A percentile compares a stretch with the other conserved stretches of the same genome.
phyloP scores from a whole-genome alignment of 257 asterid genomes.

The Cordia subcordata region DNA sequence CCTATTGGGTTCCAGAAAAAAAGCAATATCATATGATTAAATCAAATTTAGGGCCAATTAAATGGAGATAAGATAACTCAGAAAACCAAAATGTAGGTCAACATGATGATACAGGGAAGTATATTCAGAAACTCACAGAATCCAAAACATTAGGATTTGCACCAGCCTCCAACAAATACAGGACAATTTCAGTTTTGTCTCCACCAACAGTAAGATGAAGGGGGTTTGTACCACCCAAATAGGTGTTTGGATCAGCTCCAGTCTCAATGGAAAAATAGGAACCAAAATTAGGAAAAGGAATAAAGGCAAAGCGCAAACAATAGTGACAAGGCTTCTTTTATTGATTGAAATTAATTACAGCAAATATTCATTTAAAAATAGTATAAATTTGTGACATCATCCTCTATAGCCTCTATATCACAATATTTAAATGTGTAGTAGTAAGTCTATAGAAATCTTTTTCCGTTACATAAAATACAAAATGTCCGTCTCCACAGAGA shows the following conservation, averaged over 20 bases:
- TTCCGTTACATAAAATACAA: too few relatives aligned
- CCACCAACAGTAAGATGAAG: slow-evolving; percentile 1
- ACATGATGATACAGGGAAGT: background rate
- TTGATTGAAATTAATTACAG: background rate
- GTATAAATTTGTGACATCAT: background rate
- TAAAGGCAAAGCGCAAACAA: background rate
- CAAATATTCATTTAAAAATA: background rate
- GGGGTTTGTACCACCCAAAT: slow-evolving; percentile 6
- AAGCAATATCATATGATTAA: too few relatives aligned
- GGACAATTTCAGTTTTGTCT: background rate
- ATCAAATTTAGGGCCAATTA: background rate
- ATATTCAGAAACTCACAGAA: background rate
- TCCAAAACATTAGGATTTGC: slow-evolving; percentile 10
- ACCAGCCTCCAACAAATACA: background rate
- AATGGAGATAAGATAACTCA: background rate
- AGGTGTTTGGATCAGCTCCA: slow-evolving; percentile 16
- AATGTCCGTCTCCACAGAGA: too few relatives aligned
- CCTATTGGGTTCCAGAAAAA: too few relatives aligned
- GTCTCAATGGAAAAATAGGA: slow-evolving; percentile 2
- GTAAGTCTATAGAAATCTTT: background rate
- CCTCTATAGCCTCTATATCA: background rate
- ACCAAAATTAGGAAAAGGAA: background rate
- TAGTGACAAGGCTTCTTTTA: too few relatives aligned
- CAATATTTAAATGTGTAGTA: background rate
- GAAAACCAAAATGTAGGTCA: background rate